Base-by-base conservation (phyloP, 179 eudicot species). In the Silene vulgaris region DNA sequence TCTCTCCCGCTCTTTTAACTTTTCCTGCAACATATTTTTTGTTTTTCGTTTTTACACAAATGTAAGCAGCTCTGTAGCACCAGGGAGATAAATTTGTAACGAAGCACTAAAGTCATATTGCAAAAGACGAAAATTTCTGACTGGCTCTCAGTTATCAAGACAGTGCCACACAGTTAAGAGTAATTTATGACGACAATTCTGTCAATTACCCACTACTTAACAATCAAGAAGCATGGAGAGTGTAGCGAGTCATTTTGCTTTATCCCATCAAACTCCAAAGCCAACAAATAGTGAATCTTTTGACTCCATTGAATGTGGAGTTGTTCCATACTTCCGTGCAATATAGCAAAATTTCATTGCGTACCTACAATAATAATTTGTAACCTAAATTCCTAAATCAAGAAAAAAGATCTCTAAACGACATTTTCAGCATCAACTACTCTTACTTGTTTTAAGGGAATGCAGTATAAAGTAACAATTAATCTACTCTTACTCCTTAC, bases 1-100 rank as follows among this genome's bases (percentile, higher is more conserved):
- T 76, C 97, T 81, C 79, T 96, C 99, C 77, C 97, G 86, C 80
- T 96, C 99, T 88, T 88, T 96, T 67, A 96, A 74, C 80, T 91
- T 96, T 52, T 93, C 99, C 98, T 95, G 77, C 73, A 80, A 74
- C 16, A 9, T 48, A 9, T 52, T 52, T 52, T 52, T 73, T 23
- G 26, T 23, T 30, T 19, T 76, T 8, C 29, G 74, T 12, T 21
- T 14, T 74, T 12, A 72, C 3, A 64, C 65, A 71, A 63, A 76
- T 60, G 23, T 12, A 30, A 73, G 69, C 65, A 73, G 28, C 74
- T 50, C 12, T 23, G 61, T 54, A 71, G 57, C 62, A 54, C 35
- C 74, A 50, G 21, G 61, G 23, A 71, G 40, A 71, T 26, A 2
- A 45, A 48, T 21, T 4, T 70, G 73, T 48, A 48, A 67, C 2